Evolutionary conservation across 75 land plant genomes (phyloP).

Genomic region (Picea sitchensis): DNA sequence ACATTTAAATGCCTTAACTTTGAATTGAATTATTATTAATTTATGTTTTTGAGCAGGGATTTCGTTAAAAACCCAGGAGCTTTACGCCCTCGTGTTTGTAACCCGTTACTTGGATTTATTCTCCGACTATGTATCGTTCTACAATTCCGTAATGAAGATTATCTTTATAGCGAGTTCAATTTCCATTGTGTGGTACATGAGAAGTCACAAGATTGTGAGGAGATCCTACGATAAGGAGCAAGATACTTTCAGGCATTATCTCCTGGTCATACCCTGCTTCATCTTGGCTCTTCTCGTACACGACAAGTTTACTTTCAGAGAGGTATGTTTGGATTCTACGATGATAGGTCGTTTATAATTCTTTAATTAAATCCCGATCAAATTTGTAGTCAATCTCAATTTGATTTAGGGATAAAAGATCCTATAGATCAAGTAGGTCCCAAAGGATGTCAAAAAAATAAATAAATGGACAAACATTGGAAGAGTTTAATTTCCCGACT

Average conservation of each 20-base stretch:
- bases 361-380: background rate
- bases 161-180: constrained; percentile 79
- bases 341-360: background rate
- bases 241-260: constrained; percentile 80
- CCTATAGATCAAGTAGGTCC: too few relatives aligned
- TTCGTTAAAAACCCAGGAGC: constrained; percentile 95
- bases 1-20: background rate
- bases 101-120: constrained; percentile 88
- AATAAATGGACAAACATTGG: too few relatives aligned
- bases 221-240: constrained; percentile 69
- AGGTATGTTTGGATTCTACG: constrained; percentile 38
- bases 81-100: constrained; percentile 81
- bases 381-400: background rate
- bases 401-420: too few relatives aligned
- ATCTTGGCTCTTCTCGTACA: constrained; percentile 67
- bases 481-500: too few relatives aligned
- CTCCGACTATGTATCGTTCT: constrained; percentile 70
- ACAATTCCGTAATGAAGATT: constrained; percentile 89
- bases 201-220: constrained; percentile 53
- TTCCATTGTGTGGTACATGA: constrained; percentile 93
- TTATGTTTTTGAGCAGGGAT: constrained; percentile 46
- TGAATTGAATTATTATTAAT: background rate
- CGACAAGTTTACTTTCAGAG: constrained; percentile 72
- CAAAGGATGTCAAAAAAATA: too few relatives aligned
- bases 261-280: constrained; percentile 52